Evolutionary conservation across 2,329 filamentous ascomycete species (phyloP), one percentile per base, ranked within the genome.

Genomic region (Xylariomycetidae sp.): DNA sequence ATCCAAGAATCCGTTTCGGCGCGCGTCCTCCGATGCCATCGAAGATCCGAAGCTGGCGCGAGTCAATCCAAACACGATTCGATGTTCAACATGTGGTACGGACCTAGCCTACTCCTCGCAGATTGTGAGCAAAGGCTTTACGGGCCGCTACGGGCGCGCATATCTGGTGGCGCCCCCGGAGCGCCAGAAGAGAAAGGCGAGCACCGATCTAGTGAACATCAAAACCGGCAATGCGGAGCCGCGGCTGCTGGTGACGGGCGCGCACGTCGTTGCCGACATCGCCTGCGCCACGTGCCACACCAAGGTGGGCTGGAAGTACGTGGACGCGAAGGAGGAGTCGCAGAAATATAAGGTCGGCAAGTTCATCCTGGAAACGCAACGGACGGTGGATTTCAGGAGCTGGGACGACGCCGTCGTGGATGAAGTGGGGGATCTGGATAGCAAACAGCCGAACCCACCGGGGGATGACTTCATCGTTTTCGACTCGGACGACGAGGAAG

Each of bases 331-430:
- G 39, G 73, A 81, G 45, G 49, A 61, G 35, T 58, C 64, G 29
- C 79, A 82, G 53, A 69, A 67, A 50, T 83, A 83, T 63, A 83
- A 83, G 57, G 65, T 82, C 31, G 77, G 77, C 44, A 82, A 82
- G 54, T 82, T 74, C 51, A 82, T 82, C 19, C 54, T 83, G 24
- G 79, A 83, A 60, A 74, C 70, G 24, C 68, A 72, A 52, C 61
- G 74, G 33, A 70, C 79, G 12, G 63, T 72, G 16, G 61, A 66
- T 10, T 62, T 65, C 28, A 64, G 66, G 20, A 61, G 56, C 34
- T 82, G 76, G 76, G 76, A 74, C 46, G 68, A 72, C 35, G 52
- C 52, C 7, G 37, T 16, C 16, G 36, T 39, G 14, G 47, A 49
- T 29, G 51, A 52, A n/a, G 27, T 41, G 22, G 35, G 41, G 10